Evolutionary conservation across 257 asterid species (phyloP).

Genomic region (Solanum microdontum): DNA sequence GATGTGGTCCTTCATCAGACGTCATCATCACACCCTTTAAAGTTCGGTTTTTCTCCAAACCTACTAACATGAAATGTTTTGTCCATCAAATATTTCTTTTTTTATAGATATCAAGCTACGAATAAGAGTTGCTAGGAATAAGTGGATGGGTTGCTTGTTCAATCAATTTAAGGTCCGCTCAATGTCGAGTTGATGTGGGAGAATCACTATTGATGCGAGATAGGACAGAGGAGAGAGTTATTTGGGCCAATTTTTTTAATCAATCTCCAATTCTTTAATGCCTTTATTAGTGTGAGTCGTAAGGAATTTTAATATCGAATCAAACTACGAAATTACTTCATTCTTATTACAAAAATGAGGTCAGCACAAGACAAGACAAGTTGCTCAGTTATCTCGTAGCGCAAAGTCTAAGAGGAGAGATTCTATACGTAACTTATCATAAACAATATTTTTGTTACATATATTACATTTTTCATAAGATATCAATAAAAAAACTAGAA

Average conservation of each 20-base stretch:
- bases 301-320: neutral
- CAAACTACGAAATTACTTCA: neutral
- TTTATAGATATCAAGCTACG: accelerated
- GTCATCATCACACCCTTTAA: neutral
- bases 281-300: neutral
- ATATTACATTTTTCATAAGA: neutral
- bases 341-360: neutral
- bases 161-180: neutral
- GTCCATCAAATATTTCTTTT: accelerated
- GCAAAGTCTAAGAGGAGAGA: neutral
- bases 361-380: neutral
- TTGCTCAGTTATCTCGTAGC: neutral
- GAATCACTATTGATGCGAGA: neutral
- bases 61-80: accelerated
- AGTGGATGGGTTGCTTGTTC: neutral
- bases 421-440: neutral
- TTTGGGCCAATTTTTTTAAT: neutral
- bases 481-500: neutral
- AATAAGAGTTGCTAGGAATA: accelerated
- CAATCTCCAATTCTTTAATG: neutral
- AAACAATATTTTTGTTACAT: neutral
- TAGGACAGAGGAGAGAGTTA: neutral
- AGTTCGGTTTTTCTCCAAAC: accelerated
- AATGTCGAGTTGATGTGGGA: neutral
- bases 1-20: accelerated